Base-by-base conservation (phyloP, 148 eudicot species). In the Camellia sinensis region DNA sequence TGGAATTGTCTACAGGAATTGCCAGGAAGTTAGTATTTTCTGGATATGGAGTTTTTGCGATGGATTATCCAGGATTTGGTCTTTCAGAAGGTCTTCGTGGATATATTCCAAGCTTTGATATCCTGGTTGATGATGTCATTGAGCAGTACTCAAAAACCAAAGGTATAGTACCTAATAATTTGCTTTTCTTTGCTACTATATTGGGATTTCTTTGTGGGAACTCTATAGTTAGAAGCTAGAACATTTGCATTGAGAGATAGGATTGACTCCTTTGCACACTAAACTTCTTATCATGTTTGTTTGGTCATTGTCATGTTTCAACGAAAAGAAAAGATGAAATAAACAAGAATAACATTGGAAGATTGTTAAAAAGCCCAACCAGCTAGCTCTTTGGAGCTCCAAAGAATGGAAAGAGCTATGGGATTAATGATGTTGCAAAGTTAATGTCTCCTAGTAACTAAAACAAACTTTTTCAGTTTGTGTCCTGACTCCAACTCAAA, bases 31-130 rank as follows among this genome's bases (percentile, higher is more conserved):
- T 95, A 29, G 97, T 92, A 45, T 86, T 91, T 75, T 86, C 89
- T 60, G 97, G 98, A 41, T 95, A 88, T 86, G 98, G 87, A 81
- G 94, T 95, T 79, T 91, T 90, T 76, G n/a, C n/a, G n/a, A n/a
- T n/a, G n/a, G n/a, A n/a, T n/a, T n/a, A n/a, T n/a, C n/a, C n/a
- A n/a, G n/a, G n/a, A n/a, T n/a, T n/a, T n/a, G n/a, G n/a, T n/a
- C n/a, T n/a, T n/a, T n/a, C n/a, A n/a, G n/a, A n/a, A n/a, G n/a
- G n/a, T n/a, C n/a, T n/a, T n/a, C n/a, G n/a, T n/a, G n/a, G n/a
- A n/a, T n/a, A n/a, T n/a, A n/a, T n/a, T n/a, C n/a, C n/a, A n/a
- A n/a, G n/a, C n/a, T n/a, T n/a, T n/a, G n/a, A n/a, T n/a, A n/a
- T n/a, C n/a, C n/a, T n/a, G n/a, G n/a, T n/a, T n/a, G n/a, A n/a